Conservation (phyloP, 1,139 yeast species). For the Saccharomyces pastorianus region DNA sequence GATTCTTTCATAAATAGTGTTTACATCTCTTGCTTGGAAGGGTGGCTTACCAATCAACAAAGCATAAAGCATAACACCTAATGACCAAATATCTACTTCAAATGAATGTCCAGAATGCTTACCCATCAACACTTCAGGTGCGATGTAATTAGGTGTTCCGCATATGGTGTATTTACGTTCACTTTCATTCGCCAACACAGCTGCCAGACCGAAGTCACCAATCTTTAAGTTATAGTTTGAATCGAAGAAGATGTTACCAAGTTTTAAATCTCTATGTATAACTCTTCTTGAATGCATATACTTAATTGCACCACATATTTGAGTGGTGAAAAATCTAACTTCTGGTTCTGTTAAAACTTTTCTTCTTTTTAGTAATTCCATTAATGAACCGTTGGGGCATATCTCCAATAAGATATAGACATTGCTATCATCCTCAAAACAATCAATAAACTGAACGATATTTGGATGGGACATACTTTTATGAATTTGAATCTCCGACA, state of each 20-base stretch:
- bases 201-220: conserved; percentile 95
- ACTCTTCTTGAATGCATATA: conserved; percentile 88
- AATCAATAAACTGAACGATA: conserved; percentile 84
- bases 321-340: conserved; percentile 82
- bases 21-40: conserved; percentile 91
- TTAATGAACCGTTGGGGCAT: conserved; percentile 85
- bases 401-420: conserved; percentile 90
- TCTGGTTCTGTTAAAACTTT: conserved; percentile 84
- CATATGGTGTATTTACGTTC: conserved; percentile 88
- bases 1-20: conserved; percentile 75
- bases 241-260: conserved; percentile 91
- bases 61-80: conserved; percentile 92
- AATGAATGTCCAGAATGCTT: conserved; percentile 83
- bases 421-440: conserved; percentile 90
- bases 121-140: conserved; percentile 92
- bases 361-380: conserved; percentile 84
- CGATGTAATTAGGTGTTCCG: conserved; percentile 96
- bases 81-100: conserved; percentile 95
- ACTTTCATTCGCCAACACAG: conserved; percentile 60
- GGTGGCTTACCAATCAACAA: conserved; percentile 91
- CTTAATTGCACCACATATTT: conserved; percentile 86
- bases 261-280: conserved; percentile 83
- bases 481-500: conserved; percentile 93
- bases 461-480: conserved; percentile 83
- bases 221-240: conserved; percentile 86